Percentiles rank a stretch among this genome's conserved stretches.
phyloP scores from a whole-genome alignment of 441 rosid genomes.

The Euphorbia schlechtendalii region DNA sequence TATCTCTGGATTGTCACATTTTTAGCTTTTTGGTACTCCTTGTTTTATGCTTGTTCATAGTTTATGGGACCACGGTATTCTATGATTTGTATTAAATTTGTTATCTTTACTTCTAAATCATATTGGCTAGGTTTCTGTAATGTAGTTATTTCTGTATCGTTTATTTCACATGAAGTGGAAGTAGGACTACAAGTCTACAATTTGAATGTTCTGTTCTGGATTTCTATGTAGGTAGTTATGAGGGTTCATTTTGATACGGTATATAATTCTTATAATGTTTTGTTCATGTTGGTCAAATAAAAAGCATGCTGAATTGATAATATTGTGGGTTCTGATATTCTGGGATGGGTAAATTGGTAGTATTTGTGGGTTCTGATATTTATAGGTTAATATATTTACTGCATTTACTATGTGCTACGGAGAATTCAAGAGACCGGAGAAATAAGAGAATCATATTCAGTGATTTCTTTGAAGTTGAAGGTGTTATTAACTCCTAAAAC shows the following conservation, averaged over 20 bases:
- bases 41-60: not conserved
- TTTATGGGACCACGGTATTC: too few relatives aligned
- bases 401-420: not conserved
- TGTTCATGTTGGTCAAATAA: too few relatives aligned
- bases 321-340: too few relatives aligned
- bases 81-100: not conserved
- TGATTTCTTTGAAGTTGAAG: too few relatives aligned
- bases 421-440: not conserved
- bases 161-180: not conserved
- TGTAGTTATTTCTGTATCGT: not conserved
- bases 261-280: too few relatives aligned
- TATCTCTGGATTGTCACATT: not conserved
- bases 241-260: too few relatives aligned
- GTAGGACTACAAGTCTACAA: not conserved
- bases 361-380: too few relatives aligned
- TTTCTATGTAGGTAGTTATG: too few relatives aligned
- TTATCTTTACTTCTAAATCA: not conserved
- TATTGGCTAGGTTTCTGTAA: not conserved
- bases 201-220: too few relatives aligned
- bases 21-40: not conserved
- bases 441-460: not conserved
- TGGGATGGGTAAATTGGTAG: too few relatives aligned
- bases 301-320: too few relatives aligned
- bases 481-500: too few relatives aligned
- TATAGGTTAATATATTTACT: not conserved